phyloP scores from a whole-genome alignment of 805 yeast species.

The Trichomonascus vanleenenianus region DNA sequence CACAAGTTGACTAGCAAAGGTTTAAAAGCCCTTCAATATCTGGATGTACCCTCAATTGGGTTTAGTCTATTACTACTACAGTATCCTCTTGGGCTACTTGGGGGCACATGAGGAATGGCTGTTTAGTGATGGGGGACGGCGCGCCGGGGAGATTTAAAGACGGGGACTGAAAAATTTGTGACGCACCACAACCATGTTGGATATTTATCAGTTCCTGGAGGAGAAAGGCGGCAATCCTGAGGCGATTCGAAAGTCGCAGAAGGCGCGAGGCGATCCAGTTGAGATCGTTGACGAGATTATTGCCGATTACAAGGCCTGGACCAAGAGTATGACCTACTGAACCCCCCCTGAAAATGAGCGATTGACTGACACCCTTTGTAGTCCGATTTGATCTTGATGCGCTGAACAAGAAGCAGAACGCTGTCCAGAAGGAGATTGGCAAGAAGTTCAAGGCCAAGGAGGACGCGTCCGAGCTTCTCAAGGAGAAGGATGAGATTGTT shows the following conservation, averaged over 20 bases:
- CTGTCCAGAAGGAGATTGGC: conserved; percentile 89
- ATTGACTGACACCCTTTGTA: conserved; percentile 1
- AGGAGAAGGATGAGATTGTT: conserved; percentile 68
- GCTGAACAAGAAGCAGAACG: conserved; percentile 79
- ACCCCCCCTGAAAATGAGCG: background rate
- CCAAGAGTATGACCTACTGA: conserved; percentile 43
- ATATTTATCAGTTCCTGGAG: conserved; percentile 81
- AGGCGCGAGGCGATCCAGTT: conserved; percentile 89
- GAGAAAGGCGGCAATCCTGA: conserved; percentile 98
- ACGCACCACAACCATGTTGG: conserved; percentile 54
- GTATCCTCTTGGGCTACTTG: no score
- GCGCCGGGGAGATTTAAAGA: background rate
- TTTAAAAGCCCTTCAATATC: no score
- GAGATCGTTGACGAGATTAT: conserved; percentile 95
- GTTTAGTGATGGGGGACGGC: background rate
- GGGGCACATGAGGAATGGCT: no score
- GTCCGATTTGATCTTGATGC: conserved; percentile 85
- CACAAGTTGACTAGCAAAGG: no score
- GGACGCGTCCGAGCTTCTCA: conserved; percentile 78
- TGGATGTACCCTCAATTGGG: no score
- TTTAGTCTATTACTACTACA: no score
- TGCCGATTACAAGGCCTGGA: conserved; percentile 87
- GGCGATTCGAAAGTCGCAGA: conserved; percentile 76
- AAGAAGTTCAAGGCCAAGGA: conserved; percentile 88
- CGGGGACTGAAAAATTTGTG: background rate